Evolutionary conservation across 106 monocot species (phyloP).

Genomic region (Cymbidium sinense): DNA sequence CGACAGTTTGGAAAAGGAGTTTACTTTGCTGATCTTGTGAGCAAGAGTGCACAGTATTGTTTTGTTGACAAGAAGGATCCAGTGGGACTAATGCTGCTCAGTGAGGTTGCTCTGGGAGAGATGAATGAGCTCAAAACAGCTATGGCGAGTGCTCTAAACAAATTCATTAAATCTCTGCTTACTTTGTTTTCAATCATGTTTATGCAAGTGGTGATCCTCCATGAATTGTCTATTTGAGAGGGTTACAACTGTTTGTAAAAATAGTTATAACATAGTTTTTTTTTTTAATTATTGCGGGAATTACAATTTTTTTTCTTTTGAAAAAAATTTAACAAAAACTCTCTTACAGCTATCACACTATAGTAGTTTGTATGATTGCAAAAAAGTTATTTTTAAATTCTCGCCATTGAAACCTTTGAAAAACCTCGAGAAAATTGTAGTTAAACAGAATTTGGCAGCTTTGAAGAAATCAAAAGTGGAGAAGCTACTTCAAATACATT

Average conservation of each 20-base stretch:
- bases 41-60: slow-evolving; percentile 98
- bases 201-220: neutral
- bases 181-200: neutral
- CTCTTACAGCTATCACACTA: no score
- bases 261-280: no score
- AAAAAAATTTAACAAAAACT: no score
- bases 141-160: slow-evolving; percentile 34
- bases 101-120: slow-evolving; percentile 97
- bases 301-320: no score
- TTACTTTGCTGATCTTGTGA: slow-evolving; percentile 94
- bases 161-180: slow-evolving; percentile 2
- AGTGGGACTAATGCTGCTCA: slow-evolving; percentile 84
- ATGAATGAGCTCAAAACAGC: slow-evolving; percentile 87
- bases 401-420: no score
- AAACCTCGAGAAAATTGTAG: no score
- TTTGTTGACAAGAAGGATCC: slow-evolving; percentile 86
- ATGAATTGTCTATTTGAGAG: neutral
- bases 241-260: neutral
- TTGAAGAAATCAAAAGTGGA: no score
- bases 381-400: no score
- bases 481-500: no score
- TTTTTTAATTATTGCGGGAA: no score
- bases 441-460: no score
- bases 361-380: no score
- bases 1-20: slow-evolving; percentile 93